Evolutionary conservation across 2,329 filamentous ascomycete species (phyloP), one percentile per base, ranked within the genome.

Genomic region (Paecilomyces variotii): DNA sequence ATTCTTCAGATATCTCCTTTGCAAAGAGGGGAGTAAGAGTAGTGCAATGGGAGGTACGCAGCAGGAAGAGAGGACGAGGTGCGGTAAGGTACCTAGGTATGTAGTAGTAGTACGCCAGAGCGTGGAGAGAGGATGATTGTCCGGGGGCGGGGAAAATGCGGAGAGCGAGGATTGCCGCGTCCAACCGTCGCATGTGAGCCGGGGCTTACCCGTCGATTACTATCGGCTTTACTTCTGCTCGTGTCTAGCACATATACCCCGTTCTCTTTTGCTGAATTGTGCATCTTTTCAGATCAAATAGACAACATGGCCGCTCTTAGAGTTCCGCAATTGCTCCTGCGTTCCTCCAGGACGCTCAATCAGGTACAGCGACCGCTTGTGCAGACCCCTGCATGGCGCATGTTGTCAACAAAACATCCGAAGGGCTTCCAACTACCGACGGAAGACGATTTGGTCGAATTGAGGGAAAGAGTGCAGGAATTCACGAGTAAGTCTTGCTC

Each of bases 391-490:
- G 64, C 68, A 65, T 66, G 64, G 58, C 69, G 73, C 26, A 65
- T 70, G 7, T 82, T 85, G 59, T 91, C 90, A 14, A 84, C 82
- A 25, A 90, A 89, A 71, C 87, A 89, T 68, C 85, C 87, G 2
- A 78, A 79, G 57, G 82, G 81, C 64, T 89, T 89, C 70, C 76
- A 76, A 2, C 80, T 85, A 10, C 91, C 91, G 0, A 82, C 87
- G 0, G 78, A 84, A 52, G 82, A 86, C 59, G 91, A 96, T 58
- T 82, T 96, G 6, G 76, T 87, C 25, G 91, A 96, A 76, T 80
- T 96, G 60, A 85, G 91, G 59, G 90, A 92, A 68, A 81, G 88
- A 27, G 91, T 95, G 28, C 89, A 91, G 67, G 92, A 97, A 59
- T 99, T 99, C 69, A 87, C 90, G 25, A 77, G 83, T 80, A 68